Base-by-base conservation (phyloP, 2,329 filamentous ascomycete species). In the Tolypocladium guangdongense region DNA sequence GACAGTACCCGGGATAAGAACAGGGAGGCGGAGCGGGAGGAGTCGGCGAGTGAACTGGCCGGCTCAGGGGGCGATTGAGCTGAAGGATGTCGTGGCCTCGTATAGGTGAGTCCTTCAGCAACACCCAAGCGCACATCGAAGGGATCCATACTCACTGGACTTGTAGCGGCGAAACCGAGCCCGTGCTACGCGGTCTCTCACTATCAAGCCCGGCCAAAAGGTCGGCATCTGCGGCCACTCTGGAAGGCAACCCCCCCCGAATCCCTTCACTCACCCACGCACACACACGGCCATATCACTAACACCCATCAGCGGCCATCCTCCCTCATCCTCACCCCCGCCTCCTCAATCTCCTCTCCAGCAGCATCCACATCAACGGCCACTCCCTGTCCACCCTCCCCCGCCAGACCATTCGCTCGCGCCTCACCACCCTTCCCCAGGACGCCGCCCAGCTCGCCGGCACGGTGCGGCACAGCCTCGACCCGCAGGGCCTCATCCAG, bases 161-260 rank as follows among this genome's bases (percentile, higher is more conserved):
- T 12, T 22, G 5, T 36, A 66, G 62, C 11, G 49, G 55, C 1
- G 55, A 58, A 4, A 53, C 57, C 0, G 48, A 52, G 4, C 51
- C 57, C 1, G 58, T 63, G 0, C 32, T 67, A 0, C 49, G 49
- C 0, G 49, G 59, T 59, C 58, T 6, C 52, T 68, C 1, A 41
- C 37, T 0, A 54, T 66, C 6, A 43, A 60, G 4, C 61, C 71
- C 0, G 75, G 76, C 0, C 68, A 75, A 55, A 78, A 75, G 41
- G 65, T 81, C 4, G 76, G 71, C 7, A 67, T 80, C 7, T 77
- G 75, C 51, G 78, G 78, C 2, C 73, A 77, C 0, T 78, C 74
- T 7, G 77, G 77, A 27, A 60, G 57, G 54, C 57, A 55, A 50
- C 24, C 20, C 32, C 20, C 46, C 20, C 43, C 10, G 14, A 18